Evolutionary conservation across 768 basidiomycete genomes (phyloP).

Genomic region (Stropharia rugosoannulata): DNA sequence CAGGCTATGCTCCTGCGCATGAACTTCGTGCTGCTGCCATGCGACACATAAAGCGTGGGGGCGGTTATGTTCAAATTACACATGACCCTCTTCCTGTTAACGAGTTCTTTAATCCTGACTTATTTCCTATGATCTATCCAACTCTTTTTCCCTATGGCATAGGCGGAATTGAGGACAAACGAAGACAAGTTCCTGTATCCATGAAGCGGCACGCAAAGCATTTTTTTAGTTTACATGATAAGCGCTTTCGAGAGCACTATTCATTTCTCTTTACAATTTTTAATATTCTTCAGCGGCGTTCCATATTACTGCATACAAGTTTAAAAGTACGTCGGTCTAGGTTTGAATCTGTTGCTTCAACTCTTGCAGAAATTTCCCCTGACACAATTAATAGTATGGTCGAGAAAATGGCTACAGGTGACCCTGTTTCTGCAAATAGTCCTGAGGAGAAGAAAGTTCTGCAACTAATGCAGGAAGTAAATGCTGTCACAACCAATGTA

Average conservation of each 20-base stretch:
- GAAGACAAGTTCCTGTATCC: conserved; percentile 15
- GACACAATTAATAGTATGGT: conserved; percentile 1
- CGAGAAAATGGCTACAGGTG: too few relatives aligned
- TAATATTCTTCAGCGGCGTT: conserved; percentile 37
- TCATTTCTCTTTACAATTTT: conserved; percentile 42
- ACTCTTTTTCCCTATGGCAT: conserved; percentile 43
- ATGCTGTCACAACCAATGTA: too few relatives aligned
- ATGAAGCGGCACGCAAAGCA: conserved; percentile 33
- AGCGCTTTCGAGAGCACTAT: conserved; percentile 34
- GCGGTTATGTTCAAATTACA: conserved; percentile 27
- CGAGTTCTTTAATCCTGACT: conserved; percentile 33
- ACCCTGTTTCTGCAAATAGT: too few relatives aligned
- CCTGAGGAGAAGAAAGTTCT: too few relatives aligned
- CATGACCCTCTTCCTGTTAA: conserved; percentile 30
- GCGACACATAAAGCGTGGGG: conserved; percentile 27
- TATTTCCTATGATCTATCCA: conserved; percentile 42
- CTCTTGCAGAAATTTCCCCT: conserved; percentile 21
- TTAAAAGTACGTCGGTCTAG: conserved; percentile 24
- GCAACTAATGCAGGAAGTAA: too few relatives aligned
- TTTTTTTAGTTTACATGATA: conserved; percentile 27
- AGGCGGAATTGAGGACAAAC: conserved; percentile 32
- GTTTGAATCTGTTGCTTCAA: conserved; percentile 25
- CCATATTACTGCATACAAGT: conserved; percentile 27
- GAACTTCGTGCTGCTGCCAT: conserved; percentile 32
- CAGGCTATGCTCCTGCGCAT: conserved; percentile 21